Conservation (phyloP, 2,329 filamentous ascomycete genomes). For the Ceratocystis smalleyi region DNA sequence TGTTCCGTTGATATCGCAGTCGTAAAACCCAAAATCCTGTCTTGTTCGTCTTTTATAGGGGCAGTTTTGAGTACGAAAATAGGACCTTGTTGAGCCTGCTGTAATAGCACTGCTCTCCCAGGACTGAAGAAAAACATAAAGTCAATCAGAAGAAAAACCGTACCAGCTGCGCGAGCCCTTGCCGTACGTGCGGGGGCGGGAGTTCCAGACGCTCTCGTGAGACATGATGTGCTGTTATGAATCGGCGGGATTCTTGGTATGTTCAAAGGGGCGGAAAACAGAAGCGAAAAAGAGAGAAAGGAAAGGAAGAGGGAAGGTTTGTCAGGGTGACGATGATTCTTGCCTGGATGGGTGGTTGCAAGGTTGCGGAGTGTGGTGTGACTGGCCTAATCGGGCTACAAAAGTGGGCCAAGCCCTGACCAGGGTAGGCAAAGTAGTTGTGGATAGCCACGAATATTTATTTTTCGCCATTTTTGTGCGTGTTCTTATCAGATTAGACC, state of each 20-base stretch:
- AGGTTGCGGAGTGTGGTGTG: slow-evolving; percentile 11
- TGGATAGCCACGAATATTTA: slow-evolving; percentile 6
- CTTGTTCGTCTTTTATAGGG: too few relatives aligned
- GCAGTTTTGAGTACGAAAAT: too few relatives aligned
- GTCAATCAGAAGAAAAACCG: slow-evolving; percentile 24
- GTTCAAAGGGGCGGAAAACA: slow-evolving; percentile 16
- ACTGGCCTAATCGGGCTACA: slow-evolving; percentile 12
- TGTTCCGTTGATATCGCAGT: too few relatives aligned
- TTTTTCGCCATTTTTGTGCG: slow-evolving; percentile 15
- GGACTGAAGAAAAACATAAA: neutral
- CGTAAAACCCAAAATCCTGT: too few relatives aligned
- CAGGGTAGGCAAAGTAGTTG: slow-evolving; percentile 2
- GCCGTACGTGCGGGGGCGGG: slow-evolving; percentile 90
- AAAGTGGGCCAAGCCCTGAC: slow-evolving; percentile 16
- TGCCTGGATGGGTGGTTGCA: neutral
- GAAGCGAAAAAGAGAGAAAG: slow-evolving; percentile 11
- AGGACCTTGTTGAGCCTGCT: too few relatives aligned
- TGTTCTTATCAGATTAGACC: slow-evolving; percentile 9
- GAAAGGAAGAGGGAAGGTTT: slow-evolving; percentile 17
- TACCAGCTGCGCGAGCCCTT: slow-evolving; percentile 93
- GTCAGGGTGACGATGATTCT: slow-evolving; percentile 12
- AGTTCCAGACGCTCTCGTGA: slow-evolving; percentile 98
- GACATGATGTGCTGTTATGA: slow-evolving; percentile 38
- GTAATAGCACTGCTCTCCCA: too few relatives aligned
- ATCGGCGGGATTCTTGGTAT: slow-evolving; percentile 15